Evolutionary conservation across 176 grass and related monocot species (phyloP).

Genomic region (Echinochloa phyllopogon): DNA sequence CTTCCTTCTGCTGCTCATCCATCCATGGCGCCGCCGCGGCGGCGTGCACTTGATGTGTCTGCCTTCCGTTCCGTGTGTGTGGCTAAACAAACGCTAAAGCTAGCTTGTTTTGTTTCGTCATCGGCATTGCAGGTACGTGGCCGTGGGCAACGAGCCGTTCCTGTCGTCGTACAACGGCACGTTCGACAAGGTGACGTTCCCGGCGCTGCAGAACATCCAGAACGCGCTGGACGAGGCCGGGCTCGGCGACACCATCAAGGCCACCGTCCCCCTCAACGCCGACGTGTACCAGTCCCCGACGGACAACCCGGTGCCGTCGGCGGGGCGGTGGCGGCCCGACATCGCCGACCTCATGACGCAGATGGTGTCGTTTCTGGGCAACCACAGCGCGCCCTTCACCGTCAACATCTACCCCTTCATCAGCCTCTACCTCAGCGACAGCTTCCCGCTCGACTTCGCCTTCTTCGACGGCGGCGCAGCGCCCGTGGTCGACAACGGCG

Average conservation of each 20-base stretch:
- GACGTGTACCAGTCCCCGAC: conserved; percentile 65
- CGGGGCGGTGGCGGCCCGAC: conserved; percentile 69
- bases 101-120: too few relatives aligned
- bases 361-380: conserved; percentile 79
- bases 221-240: conserved; percentile 79
- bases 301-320: conserved; percentile 62
- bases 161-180: conserved; percentile 71
- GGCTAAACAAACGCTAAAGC: not conserved
- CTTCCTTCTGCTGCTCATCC: not conserved
- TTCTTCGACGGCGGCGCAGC: conserved; percentile 74
- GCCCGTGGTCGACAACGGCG: conserved; percentile 55
- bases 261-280: conserved; percentile 80
- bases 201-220: conserved; percentile 81
- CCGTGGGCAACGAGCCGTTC: conserved; percentile 83
- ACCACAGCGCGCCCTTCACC: conserved; percentile 82
- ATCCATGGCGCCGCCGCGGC: conserved; percentile 33
- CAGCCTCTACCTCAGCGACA: conserved; percentile 72
- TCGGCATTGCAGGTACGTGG: conserved; percentile 61
- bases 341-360: conserved; percentile 67
- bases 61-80: not conserved
- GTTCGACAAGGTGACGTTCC: conserved; percentile 76
- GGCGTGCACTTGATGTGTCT: not conserved
- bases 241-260: conserved; percentile 70
- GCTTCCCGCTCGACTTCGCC: conserved; percentile 85
- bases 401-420: conserved; percentile 98